phyloP scores from a whole-genome alignment of 352 stramenopile genomes.

The Phytophthora foliorum region DNA sequence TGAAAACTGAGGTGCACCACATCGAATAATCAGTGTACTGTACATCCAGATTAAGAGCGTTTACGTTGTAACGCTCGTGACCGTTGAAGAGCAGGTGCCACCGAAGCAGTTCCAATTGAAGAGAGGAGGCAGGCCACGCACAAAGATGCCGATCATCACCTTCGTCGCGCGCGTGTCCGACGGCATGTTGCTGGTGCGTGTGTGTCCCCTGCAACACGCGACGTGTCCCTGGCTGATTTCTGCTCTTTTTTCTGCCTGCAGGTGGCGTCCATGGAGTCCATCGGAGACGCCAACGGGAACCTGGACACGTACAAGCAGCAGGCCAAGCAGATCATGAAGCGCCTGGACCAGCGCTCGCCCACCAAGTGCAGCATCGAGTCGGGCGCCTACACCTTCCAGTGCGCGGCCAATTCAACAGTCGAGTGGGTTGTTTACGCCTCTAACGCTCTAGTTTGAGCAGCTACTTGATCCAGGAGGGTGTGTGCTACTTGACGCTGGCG shows the following conservation, averaged over 20 bases:
- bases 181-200: slow-evolving; percentile 91
- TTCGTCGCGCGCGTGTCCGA: slow-evolving; percentile 95
- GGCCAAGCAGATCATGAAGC: slow-evolving; percentile 96
- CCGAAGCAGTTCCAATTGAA: slow-evolving; percentile 8
- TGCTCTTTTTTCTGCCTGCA: slow-evolving; percentile 30
- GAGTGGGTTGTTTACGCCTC: no score
- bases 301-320: slow-evolving; percentile 93
- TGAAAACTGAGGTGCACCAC: not conserved
- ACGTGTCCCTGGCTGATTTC: not conserved
- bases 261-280: slow-evolving; percentile 95
- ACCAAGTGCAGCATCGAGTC: slow-evolving; percentile 96
- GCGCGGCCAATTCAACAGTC: no score
- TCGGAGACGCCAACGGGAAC: slow-evolving; percentile 83
- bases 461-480: slow-evolving; percentile 97
- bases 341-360: slow-evolving; percentile 91
- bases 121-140: not conserved
- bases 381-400: slow-evolving; percentile 93
- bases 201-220: not conserved
- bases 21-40: not conserved
- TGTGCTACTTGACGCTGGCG: slow-evolving; percentile 98
- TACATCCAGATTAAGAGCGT: not conserved
- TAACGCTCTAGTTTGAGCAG: slow-evolving; percentile 37
- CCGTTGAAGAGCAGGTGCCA: not conserved
- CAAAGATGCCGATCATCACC: slow-evolving; percentile 94
- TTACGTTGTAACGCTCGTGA: not conserved